A percentile compares a stretch with the other conserved stretches of the same genome.
Conservation (phyloP, 176 grass and related monocot genomes). For the Oryza glumipatula region DNA sequence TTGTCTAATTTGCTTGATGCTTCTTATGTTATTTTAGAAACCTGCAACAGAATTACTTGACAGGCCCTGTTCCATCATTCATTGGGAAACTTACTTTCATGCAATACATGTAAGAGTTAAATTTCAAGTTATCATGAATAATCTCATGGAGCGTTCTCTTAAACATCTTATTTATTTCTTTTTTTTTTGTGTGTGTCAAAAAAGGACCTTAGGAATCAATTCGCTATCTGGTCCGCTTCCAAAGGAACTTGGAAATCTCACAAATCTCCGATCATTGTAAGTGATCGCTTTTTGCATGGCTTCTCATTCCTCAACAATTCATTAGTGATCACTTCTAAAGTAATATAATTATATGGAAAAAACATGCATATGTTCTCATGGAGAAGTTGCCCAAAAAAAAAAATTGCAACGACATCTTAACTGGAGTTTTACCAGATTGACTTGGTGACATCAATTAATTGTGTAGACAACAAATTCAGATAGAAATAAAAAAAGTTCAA, state of each 20-base stretch:
- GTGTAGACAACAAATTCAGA: too few species aligned
- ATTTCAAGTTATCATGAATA: not conserved
- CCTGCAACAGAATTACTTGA: slow-evolving; percentile 56
- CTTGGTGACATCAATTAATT: too few species aligned
- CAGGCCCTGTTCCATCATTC: slow-evolving; percentile 64
- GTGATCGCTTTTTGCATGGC: not conserved
- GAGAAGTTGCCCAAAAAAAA: not conserved
- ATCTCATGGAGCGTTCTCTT: too few species aligned
- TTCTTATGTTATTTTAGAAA: slow-evolving; percentile 48
- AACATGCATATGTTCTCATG: not conserved
- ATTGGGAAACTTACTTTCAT: slow-evolving; percentile 60
- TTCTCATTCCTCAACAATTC: not conserved
- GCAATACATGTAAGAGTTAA: slow-evolving; percentile 53
- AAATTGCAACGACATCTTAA: not conserved
- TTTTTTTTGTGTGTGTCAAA: not conserved
- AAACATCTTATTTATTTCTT: not conserved
- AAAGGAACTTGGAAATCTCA: not conserved
- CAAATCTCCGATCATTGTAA: not conserved
- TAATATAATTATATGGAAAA: not conserved
- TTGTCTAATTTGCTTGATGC: not conserved
- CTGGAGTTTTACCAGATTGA: too few species aligned
- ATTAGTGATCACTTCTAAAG: not conserved
- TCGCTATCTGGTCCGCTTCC: not conserved
- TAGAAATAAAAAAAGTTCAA: too few species aligned
- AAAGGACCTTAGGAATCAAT: not conserved